Evolutionary conservation across 805 yeast species (phyloP).

Genomic region (Candida nemodendra): DNA sequence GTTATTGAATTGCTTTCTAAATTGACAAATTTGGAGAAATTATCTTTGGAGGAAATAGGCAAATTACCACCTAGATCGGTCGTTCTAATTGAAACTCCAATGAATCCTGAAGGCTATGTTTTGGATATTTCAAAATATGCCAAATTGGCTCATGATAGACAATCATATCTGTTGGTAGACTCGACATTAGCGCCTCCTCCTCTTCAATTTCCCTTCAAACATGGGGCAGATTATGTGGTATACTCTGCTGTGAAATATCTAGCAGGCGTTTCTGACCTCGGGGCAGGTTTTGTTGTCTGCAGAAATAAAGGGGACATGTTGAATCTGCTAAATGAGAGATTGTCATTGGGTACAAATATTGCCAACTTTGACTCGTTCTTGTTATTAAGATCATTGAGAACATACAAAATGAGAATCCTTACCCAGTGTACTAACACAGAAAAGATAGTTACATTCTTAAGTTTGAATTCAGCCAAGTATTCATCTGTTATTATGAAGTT

Average conservation of each 20-base stretch:
- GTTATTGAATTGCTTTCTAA: conserved; percentile 44
- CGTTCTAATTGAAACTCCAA: conserved; percentile 52
- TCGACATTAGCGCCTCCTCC: conserved; percentile 60
- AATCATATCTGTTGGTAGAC: conserved; percentile 47
- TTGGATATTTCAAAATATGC: conserved; percentile 44
- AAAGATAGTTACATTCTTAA: conserved; percentile 39
- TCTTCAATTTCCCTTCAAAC: conserved; percentile 48
- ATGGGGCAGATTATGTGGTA: conserved; percentile 52
- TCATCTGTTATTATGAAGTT: conserved; percentile 34
- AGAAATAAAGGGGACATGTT: conserved; percentile 34
- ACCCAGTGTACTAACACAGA: conserved; percentile 47
- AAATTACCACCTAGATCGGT: conserved; percentile 41
- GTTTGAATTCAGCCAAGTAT: conserved; percentile 34
- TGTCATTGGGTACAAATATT: conserved; percentile 49
- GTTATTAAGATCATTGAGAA: conserved; percentile 47
- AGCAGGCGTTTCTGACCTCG: conserved; percentile 54
- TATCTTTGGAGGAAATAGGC: conserved; percentile 34
- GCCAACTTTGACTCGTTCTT: conserved; percentile 51
- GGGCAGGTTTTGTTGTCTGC: conserved; percentile 51
- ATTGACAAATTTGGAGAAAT: conserved; percentile 39
- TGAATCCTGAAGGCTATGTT: conserved; percentile 50
- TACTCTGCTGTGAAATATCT: conserved; percentile 57
- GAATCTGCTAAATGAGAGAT: conserved; percentile 39
- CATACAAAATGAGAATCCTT: conserved; percentile 48
- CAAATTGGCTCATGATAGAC: conserved; percentile 40